Percentiles rank a stretch among this genome's conserved stretches.
Conservation (phyloP, 768 basidiomycete genomes). For the Lactarius evosmus region DNA sequence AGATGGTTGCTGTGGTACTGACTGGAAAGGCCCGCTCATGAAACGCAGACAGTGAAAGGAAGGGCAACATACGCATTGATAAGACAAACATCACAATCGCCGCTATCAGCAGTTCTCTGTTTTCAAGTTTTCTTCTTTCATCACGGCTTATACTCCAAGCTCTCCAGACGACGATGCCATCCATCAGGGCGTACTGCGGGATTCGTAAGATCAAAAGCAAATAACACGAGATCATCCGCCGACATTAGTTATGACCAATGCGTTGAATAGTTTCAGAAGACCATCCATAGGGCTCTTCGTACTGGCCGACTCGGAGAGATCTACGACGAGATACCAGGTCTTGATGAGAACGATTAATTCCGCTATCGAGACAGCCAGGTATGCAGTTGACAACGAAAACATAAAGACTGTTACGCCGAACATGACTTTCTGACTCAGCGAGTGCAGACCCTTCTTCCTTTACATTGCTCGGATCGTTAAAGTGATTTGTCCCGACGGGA, state of each 20-base stretch:
- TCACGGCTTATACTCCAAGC: conserved; percentile 2
- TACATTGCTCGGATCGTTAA: background rate
- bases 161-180: conserved; percentile 1
- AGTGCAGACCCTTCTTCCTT: background rate
- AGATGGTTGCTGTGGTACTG: background rate
- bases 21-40: background rate
- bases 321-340: background rate
- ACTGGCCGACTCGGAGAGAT: background rate
- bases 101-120: background rate
- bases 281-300: background rate
- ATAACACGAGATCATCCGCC: background rate
- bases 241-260: background rate
- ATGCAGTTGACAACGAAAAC: background rate
- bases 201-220: background rate
- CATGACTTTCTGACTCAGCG: background rate
- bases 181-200: background rate
- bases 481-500: background rate
- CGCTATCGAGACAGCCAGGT: background rate
- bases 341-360: background rate
- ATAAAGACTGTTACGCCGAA: background rate
- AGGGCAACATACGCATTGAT: background rate
- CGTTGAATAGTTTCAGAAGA: background rate
- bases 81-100: background rate
- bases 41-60: no score
- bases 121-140: background rate